Percentiles rank a stretch among this genome's conserved stretches.
Conservation (phyloP, 805 yeast species). For the Teunomyces panamensis region DNA sequence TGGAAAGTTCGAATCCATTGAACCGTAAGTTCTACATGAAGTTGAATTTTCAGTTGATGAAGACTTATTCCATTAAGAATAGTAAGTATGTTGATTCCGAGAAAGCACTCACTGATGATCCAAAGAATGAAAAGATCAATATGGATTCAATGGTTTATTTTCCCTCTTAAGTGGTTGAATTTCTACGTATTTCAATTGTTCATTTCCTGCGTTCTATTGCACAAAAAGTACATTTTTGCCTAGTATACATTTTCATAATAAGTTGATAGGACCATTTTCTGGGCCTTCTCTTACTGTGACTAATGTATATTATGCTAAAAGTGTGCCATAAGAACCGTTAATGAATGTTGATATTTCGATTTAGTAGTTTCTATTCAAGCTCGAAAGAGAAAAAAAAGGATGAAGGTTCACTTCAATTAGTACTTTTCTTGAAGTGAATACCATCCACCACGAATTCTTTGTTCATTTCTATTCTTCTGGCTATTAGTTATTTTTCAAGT, state of each 20-base stretch:
- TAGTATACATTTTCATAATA: conserved; percentile 15
- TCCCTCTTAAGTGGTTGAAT: conserved; percentile 4
- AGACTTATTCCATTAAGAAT: conserved; percentile 29
- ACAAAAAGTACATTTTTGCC: conserved; percentile 15
- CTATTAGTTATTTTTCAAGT: background rate
- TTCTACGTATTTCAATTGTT: conserved; percentile 1
- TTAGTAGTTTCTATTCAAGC: background rate
- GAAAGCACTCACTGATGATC: conserved; percentile 9
- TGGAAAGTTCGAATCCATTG: conserved; percentile 56
- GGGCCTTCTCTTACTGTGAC: conserved; percentile 13
- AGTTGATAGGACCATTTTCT: conserved; percentile 12
- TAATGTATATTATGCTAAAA: conserved; percentile 15
- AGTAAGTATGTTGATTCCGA: conserved; percentile 18
- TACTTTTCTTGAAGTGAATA: conserved; percentile 3
- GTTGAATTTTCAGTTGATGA: conserved; percentile 44
- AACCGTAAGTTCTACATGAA: conserved; percentile 53
- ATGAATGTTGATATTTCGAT: conserved; percentile 4
- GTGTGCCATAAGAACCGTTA: conserved; percentile 10
- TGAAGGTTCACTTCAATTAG: conserved; percentile 3
- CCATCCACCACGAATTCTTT: background rate
- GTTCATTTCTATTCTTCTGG: background rate
- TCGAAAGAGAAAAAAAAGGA: conserved; percentile 3
- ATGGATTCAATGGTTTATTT: conserved; percentile 16
- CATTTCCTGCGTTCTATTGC: conserved; percentile 5
- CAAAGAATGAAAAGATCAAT: conserved; percentile 11